A percentile compares a stretch with the other conserved stretches of the same genome.
These are phyloP conservation scores for Pichia sp. DNA, from an alignment of 1,139 yeast species.

Conservation along the genomic window DNA sequence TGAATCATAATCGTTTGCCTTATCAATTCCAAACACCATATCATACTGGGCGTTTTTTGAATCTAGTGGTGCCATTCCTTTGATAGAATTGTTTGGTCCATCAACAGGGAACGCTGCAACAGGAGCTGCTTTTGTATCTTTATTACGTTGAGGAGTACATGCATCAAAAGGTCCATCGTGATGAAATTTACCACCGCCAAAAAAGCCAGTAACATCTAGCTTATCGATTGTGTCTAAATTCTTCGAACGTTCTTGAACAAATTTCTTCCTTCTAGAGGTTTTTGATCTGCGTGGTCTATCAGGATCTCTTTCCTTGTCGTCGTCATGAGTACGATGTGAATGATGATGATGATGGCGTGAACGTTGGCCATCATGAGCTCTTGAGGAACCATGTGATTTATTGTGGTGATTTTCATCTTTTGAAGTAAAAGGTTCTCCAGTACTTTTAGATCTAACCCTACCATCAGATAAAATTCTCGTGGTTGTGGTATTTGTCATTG, in stretches of 20 bases:
- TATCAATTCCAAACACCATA: slow-evolving; percentile 51
- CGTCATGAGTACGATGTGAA: slow-evolving; percentile 6
- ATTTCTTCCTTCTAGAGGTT: slow-evolving; percentile 22
- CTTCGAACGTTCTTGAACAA: slow-evolving; percentile 35
- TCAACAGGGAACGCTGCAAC: slow-evolving; percentile 92
- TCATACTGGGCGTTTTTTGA: slow-evolving; percentile 50
- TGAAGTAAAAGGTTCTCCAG: slow-evolving; percentile 19
- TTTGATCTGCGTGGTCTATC: slow-evolving; percentile 15
- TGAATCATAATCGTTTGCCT: slow-evolving; percentile 11
- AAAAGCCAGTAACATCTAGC: slow-evolving; percentile 89
- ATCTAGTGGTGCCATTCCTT: slow-evolving; percentile 46
- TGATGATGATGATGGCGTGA: slow-evolving; percentile 6
- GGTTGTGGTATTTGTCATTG: slow-evolving; percentile 20
- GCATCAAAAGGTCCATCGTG: slow-evolving; percentile 99
- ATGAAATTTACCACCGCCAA: slow-evolving; percentile 91
- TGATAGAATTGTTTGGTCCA: slow-evolving; percentile 86
- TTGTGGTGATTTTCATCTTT: slow-evolving; percentile 1
- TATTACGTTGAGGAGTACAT: slow-evolving; percentile 92
- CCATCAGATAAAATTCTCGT: slow-evolving; percentile 27
- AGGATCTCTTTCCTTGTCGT: slow-evolving; percentile 9
- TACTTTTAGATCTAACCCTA: slow-evolving; percentile 28
- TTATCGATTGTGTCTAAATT: slow-evolving; percentile 89
- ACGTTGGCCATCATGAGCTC: slow-evolving; percentile 2
- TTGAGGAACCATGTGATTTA: slow-evolving; percentile 1
- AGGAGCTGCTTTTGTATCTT: slow-evolving; percentile 75